Conservation (phyloP, 176 grass and related monocot genomes). For the Phragmites australis region DNA sequence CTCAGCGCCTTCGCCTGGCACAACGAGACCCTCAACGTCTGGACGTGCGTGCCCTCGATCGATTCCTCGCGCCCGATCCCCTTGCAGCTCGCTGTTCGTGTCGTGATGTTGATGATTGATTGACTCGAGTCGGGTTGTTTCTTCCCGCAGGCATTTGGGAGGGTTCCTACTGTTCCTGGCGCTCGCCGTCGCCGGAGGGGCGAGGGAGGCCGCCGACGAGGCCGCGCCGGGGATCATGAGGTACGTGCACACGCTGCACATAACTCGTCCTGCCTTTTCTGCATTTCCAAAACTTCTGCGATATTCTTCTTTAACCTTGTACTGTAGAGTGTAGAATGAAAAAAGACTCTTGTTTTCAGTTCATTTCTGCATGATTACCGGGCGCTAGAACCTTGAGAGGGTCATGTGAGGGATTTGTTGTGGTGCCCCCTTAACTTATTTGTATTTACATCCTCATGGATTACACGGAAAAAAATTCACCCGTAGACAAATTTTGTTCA, state of each 20-base stretch:
- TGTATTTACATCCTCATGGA: background rate
- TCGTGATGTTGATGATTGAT: background rate
- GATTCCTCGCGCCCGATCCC: background rate
- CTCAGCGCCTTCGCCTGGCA: conserved; percentile 98
- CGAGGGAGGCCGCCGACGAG: conserved; percentile 47
- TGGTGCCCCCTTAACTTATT: background rate
- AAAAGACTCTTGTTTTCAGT: background rate
- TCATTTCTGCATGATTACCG: conserved; percentile 5
- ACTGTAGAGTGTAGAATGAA: no score
- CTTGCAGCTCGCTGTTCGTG: background rate
- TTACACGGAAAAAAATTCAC: background rate
- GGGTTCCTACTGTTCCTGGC: conserved; percentile 83
- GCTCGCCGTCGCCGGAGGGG: conserved; percentile 58
- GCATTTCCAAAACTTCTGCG: background rate
- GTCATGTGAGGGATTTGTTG: background rate
- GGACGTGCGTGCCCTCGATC: conserved; percentile 55
- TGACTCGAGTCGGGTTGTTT: background rate
- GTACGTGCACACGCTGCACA: conserved; percentile 28
- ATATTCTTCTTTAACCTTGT: conserved; percentile 8
- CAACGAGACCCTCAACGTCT: conserved; percentile 99
- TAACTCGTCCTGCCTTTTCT: background rate
- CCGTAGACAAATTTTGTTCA: background rate
- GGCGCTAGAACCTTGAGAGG: conserved; percentile 14
- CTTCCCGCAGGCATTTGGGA: conserved; percentile 70
- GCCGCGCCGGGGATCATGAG: conserved; percentile 57